Evolutionary conservation across 2,329 filamentous ascomycete species (phyloP), one percentile per base, ranked within the genome.

Genomic region (Botrytis galanthina): DNA sequence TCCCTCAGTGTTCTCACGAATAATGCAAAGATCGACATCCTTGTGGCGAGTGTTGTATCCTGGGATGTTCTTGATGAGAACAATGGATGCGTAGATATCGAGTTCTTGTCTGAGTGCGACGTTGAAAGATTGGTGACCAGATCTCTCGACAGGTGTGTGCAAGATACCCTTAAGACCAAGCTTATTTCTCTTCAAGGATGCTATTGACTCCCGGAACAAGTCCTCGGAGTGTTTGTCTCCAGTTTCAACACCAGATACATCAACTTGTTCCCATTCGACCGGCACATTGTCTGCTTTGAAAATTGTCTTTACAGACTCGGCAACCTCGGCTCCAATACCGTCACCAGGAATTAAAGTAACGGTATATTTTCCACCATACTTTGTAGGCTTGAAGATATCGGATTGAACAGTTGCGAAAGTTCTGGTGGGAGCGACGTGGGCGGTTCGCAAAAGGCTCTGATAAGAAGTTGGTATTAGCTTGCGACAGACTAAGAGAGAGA

Each of bases 231-330:
- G 92, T 85, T 94, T 94, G 73, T 84, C 89, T 81, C 93, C 93
- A 75, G 91, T 90, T 82, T 95, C 93, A 78, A 98, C 89, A 84
- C 96, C 96, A 42, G 93, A 94, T 64, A 97, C 95, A 83, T 98
- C 95, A 80, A 99, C 89, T 87, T 98, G 95, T 86, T 99, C 96
- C 95, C 96, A 98, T 85, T 98, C 94, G 81, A 99, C 91, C 81
- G 96, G 96, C 71, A 98, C 95, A 83, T 97, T 98, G 88, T 98
- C 95, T 83, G 95, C 95, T 90, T 98, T 98, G 92, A 98, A 98
- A 84, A 99, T 92, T 79, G 95, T 97, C 91, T 98, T 97, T 84
- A 99, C 95, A 77, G 94, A 96, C 86, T 98, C 95, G 81, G 95
- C 94, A 76, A 98, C 95, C 87, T 99, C 96, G 84, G 94, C 93